phyloP scores from a whole-genome alignment of 2,329 filamentous ascomycete species.

The Alternaria metachromatica region DNA sequence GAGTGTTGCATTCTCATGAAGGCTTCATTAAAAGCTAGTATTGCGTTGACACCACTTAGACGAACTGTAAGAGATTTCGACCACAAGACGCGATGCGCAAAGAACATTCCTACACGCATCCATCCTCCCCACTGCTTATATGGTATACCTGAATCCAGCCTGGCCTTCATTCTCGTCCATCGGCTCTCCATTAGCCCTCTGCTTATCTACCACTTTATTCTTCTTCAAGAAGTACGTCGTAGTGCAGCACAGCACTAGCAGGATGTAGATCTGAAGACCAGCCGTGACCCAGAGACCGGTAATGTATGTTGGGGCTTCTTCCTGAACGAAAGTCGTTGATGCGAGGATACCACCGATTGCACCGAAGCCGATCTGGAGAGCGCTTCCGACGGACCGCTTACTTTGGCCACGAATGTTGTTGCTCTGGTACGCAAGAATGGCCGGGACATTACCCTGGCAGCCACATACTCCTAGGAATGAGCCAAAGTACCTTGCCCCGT shows the following conservation, averaged over 20 bases:
- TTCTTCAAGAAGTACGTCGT: constrained; percentile 21
- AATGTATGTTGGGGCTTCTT: constrained; percentile 31
- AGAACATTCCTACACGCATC: not conserved
- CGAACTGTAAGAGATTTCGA: not conserved
- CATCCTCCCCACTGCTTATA: not conserved
- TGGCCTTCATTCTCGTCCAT: constrained; percentile 26
- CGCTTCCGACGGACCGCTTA: constrained; percentile 28
- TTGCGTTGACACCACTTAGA: not conserved
- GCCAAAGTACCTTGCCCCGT: constrained; percentile 35
- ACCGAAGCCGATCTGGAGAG: constrained; percentile 33
- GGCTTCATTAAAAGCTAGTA: not conserved
- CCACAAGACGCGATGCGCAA: not conserved
- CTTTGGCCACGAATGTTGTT: constrained; percentile 34
- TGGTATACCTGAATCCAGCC: constrained; percentile 27
- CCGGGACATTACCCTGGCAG: constrained; percentile 26
- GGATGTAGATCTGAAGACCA: constrained; percentile 26
- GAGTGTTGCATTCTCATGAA: not conserved
- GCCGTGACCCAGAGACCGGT: constrained; percentile 28
- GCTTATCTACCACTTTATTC: constrained; percentile 21
- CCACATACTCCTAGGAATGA: constrained; percentile 33
- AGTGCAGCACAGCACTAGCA: constrained; percentile 16
- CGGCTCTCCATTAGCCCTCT: constrained; percentile 18
- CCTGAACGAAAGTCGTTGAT: constrained; percentile 25
- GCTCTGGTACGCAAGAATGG: constrained; percentile 35
- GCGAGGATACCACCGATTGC: constrained; percentile 37